These are phyloP conservation scores for Sporothrix schenckii DNA, from an alignment of 2,329 filamentous ascomycete species.

Conservation along the genomic window DNA sequence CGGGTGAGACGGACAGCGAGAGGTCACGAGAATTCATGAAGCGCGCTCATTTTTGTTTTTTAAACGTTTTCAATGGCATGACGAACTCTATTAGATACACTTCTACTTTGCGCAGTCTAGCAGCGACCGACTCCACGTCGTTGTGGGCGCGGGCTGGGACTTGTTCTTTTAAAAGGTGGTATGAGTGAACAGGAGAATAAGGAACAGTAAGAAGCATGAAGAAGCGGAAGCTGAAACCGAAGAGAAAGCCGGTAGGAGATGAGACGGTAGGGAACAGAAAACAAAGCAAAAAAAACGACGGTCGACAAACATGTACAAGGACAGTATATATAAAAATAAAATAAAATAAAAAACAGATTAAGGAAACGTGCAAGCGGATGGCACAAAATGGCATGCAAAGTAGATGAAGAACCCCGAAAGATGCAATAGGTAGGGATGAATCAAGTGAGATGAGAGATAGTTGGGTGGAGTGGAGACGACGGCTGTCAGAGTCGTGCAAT, in stretches of 20 bases:
- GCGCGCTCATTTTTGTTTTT: not conserved
- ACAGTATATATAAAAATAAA: not conserved
- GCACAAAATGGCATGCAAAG: conserved; percentile 14
- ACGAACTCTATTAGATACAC: conserved; percentile 27
- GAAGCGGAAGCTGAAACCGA: not conserved
- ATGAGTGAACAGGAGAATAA: not conserved
- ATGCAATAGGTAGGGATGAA: not conserved
- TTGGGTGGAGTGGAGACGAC: not conserved
- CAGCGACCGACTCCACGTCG: not conserved
- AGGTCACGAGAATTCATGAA: not conserved
- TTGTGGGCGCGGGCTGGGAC: not conserved
- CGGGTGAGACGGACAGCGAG: conserved; percentile 2
- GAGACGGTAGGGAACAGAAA: not conserved
- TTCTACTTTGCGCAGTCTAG: conserved; percentile 11
- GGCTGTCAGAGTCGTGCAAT: not conserved
- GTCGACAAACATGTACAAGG: conserved; percentile 21
- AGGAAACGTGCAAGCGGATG: conserved; percentile 9
- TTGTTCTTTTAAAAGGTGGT: conserved; percentile 15
- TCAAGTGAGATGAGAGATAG: not conserved
- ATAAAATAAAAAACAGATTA: not conserved
- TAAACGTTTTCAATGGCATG: not conserved
- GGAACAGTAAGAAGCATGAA: not conserved
- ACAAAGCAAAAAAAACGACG: not conserved
- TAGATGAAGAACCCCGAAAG: conserved; percentile 11
- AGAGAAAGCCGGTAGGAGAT: no score